Percentiles rank a stretch among this genome's conserved stretches.
Evolutionary conservation across 495 filamentous ascomycete genomes (phyloP).

Genomic region (Penicillium desertorum): DNA sequence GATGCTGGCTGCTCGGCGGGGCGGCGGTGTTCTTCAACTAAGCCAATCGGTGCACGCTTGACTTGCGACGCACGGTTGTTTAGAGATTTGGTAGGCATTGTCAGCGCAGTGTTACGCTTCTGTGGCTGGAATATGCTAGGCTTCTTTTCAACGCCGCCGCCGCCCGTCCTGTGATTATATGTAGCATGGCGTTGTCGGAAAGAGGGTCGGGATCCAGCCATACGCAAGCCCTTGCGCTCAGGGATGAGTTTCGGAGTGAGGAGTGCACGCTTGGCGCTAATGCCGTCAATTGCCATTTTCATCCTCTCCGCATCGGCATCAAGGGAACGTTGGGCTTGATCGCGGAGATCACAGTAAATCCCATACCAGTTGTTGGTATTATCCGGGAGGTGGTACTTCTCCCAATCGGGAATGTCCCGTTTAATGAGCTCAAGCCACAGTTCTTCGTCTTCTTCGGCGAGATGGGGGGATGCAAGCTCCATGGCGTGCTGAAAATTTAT

Average conservation of each 20-base stretch:
- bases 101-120: slow-evolving; percentile 35
- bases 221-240: slow-evolving; percentile 17
- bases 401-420: slow-evolving; percentile 63
- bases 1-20: slow-evolving; percentile 24
- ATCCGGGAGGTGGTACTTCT: slow-evolving; percentile 55
- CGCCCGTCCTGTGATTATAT: slow-evolving; percentile 32
- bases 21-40: slow-evolving; percentile 44
- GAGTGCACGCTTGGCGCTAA: slow-evolving; percentile 49
- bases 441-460: slow-evolving; percentile 58
- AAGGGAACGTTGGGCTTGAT: slow-evolving; percentile 45
- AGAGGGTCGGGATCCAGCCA: slow-evolving; percentile 30
- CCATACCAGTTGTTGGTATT: slow-evolving; percentile 62
- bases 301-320: slow-evolving; percentile 50
- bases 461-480: slow-evolving; percentile 65
- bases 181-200: slow-evolving; percentile 28
- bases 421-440: slow-evolving; percentile 69
- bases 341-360: slow-evolving; percentile 55
- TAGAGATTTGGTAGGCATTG: slow-evolving; percentile 44
- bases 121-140: slow-evolving; percentile 5
- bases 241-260: slow-evolving; percentile 48
- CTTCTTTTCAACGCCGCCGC: slow-evolving; percentile 18
- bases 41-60: slow-evolving; percentile 38
- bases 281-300: slow-evolving; percentile 48
- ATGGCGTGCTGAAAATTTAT: slow-evolving; percentile 47
- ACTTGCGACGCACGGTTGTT: slow-evolving; percentile 40